Evolutionary conservation across 2,329 filamentous ascomycete genomes (phyloP).

Genomic region (Cladorrhinum sp.): DNA sequence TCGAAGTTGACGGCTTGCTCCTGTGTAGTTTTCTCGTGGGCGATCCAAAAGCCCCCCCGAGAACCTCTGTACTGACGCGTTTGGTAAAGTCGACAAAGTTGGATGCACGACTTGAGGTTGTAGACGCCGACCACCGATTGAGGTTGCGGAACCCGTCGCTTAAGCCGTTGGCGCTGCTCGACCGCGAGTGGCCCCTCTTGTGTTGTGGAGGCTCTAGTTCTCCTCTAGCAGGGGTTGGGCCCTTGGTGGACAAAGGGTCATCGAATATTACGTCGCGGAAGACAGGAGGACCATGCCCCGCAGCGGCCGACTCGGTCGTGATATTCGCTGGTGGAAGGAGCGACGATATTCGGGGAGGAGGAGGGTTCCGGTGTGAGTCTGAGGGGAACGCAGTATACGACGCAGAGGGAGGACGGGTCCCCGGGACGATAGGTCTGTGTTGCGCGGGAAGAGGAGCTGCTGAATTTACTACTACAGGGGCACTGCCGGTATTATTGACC

Average conservation of each 20-base stretch:
- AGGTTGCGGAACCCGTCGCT: slow-evolving; percentile 47
- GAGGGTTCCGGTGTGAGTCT: slow-evolving; percentile 28
- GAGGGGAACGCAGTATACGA: slow-evolving; percentile 27
- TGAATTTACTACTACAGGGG: slow-evolving; percentile 7
- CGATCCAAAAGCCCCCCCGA: slow-evolving; percentile 31
- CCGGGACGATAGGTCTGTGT: slow-evolving; percentile 14
- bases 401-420: slow-evolving; percentile 22
- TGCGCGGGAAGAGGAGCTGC: slow-evolving; percentile 4
- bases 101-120: slow-evolving; percentile 47
- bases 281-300: slow-evolving; percentile 12
- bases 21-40: slow-evolving; percentile 39
- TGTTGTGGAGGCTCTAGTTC: slow-evolving; percentile 22
- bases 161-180: slow-evolving; percentile 36
- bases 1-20: slow-evolving; percentile 34
- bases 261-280: slow-evolving; percentile 28
- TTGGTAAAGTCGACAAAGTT: slow-evolving; percentile 38
- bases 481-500: slow-evolving; percentile 11
- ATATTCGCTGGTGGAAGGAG: slow-evolving; percentile 41
- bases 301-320: slow-evolving; percentile 23
- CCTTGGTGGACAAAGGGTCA: slow-evolving; percentile 24
- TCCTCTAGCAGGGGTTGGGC: slow-evolving; percentile 21
- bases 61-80: slow-evolving; percentile 45
- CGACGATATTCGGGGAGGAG: slow-evolving; percentile 43
- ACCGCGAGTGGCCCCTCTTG: slow-evolving; percentile 34
- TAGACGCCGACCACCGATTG: slow-evolving; percentile 54